Conservation (phyloP, 2,329 filamentous ascomycete species). For the Drechslerella coelobrocha region DNA sequence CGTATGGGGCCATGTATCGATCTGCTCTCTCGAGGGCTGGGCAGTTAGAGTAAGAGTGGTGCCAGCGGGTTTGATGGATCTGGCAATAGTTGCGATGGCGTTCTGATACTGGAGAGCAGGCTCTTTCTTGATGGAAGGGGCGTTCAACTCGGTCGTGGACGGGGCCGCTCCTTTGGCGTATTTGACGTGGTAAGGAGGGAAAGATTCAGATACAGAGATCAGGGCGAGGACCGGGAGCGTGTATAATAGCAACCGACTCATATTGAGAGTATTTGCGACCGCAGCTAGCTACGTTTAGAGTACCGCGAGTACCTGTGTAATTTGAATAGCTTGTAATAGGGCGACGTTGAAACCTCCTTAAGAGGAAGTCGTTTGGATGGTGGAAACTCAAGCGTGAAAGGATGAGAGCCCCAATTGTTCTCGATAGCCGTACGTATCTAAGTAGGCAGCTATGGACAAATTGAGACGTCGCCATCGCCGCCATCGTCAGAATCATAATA, state of each 20-base stretch:
- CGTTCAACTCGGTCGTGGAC: not conserved
- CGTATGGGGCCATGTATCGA: not conserved
- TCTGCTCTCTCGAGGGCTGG: not conserved
- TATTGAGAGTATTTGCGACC: conserved; percentile 7
- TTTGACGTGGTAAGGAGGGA: not conserved
- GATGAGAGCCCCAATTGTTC: too few relatives aligned
- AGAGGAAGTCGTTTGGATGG: too few relatives aligned
- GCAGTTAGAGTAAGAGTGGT: conserved; percentile 3
- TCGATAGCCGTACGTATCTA: too few relatives aligned
- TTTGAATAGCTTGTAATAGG: too few relatives aligned
- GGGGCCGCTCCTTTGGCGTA: not conserved
- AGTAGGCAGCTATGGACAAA: too few relatives aligned
- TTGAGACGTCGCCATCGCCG: too few relatives aligned
- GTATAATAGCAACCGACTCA: not conserved
- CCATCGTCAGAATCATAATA: too few relatives aligned
- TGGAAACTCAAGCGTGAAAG: too few relatives aligned
- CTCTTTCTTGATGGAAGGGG: not conserved
- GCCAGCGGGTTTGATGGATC: not conserved
- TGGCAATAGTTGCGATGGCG: not conserved
- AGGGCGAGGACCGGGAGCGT: conserved; percentile 1
- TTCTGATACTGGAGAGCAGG: not conserved
- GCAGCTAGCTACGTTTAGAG: too few relatives aligned
- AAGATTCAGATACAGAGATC: not conserved
- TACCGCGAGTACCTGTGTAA: too few relatives aligned
- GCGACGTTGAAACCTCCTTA: too few relatives aligned